These are phyloP conservation scores for Aspergillus quadrilineatus DNA, from an alignment of 2,329 filamentous ascomycete genomes.

Conservation along the genomic window DNA sequence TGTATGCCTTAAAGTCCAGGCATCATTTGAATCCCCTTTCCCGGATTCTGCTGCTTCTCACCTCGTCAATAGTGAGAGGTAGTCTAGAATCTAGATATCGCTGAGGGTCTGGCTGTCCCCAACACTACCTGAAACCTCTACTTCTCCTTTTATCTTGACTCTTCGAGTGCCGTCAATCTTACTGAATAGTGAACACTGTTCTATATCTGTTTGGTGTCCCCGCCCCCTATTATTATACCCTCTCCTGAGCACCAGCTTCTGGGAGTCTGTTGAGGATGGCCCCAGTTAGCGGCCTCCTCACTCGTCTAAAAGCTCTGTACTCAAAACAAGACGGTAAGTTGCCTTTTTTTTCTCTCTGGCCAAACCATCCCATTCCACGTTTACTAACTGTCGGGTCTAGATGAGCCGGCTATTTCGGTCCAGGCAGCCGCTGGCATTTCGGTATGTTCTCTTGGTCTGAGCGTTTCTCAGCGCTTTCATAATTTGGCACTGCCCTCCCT, in stretches of 20 bases:
- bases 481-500: slow-evolving; percentile 14
- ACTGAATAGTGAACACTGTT: neutral
- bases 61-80: slow-evolving; percentile 1
- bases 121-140: slow-evolving; percentile 1
- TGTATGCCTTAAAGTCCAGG: slow-evolving; percentile 15
- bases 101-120: neutral
- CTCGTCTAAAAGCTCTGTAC: slow-evolving; percentile 35
- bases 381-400: slow-evolving; percentile 23
- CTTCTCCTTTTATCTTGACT: slow-evolving; percentile 1
- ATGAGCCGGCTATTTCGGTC: slow-evolving; percentile 39
- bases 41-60: slow-evolving; percentile 11
- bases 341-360: neutral
- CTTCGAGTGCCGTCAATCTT: neutral
- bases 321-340: slow-evolving; percentile 31
- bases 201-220: neutral
- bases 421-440: slow-evolving; percentile 39
- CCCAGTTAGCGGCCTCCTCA: slow-evolving; percentile 31
- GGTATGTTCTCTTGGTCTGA: slow-evolving; percentile 30
- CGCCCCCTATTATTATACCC: neutral
- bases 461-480: slow-evolving; percentile 11
- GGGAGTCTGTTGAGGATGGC: slow-evolving; percentile 27
- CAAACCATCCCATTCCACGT: neutral
- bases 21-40: slow-evolving; percentile 2
- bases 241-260: neutral
- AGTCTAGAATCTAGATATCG: neutral